Evolutionary conservation across 495 filamentous ascomycete species (phyloP), one percentile per base, ranked within the genome.

Genomic region (Xylaria sp.): DNA sequence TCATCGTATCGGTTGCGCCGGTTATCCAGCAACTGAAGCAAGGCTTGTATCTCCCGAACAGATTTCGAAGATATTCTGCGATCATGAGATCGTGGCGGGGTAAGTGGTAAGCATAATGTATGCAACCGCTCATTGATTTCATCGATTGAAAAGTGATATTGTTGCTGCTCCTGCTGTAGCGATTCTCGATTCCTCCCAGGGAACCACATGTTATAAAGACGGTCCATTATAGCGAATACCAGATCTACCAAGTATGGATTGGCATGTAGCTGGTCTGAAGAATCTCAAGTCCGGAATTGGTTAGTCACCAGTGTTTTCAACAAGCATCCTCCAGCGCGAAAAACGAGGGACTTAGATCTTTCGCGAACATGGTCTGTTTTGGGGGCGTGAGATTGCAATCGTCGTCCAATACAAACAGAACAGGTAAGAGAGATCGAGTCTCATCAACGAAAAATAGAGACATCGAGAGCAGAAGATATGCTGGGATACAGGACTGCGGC

Each of bases 21-120:
- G 24, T 46, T 29, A 46, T 71, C 69, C 12, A 71, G 31, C n/a
- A 58, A 26, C 35, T 48, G 26, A 52, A 67, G 55, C 5, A 58
- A 58, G 55, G 55, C 15, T 35, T 58, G 55, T 58, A 58, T 58
- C 55, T 58, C 24, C 9, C 55, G 55, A 58, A 58, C 26, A 33
- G 1, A 2, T 58, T 58, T 58, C 55, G 33, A 5, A 35, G 55
- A 58, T 33, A 58, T 33, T 21, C 55, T 31, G 24, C 5, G 5
- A 19, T 26, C 55, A 29, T 35, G 55, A 4, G 9, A 58, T 7
- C 11, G 9, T 58, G 55, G 26, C 15, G 1, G 9, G 1, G 5
- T 35, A 31, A 11, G 5, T 17, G 55, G 55, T 19, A 21, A 35
- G 55, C 24, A 58, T 33, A 58, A 35, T 6, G 24, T 15, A 21